phyloP scores from a whole-genome alignment of 2,329 filamentous ascomycete genomes.

The Elsinoe necatrix region DNA sequence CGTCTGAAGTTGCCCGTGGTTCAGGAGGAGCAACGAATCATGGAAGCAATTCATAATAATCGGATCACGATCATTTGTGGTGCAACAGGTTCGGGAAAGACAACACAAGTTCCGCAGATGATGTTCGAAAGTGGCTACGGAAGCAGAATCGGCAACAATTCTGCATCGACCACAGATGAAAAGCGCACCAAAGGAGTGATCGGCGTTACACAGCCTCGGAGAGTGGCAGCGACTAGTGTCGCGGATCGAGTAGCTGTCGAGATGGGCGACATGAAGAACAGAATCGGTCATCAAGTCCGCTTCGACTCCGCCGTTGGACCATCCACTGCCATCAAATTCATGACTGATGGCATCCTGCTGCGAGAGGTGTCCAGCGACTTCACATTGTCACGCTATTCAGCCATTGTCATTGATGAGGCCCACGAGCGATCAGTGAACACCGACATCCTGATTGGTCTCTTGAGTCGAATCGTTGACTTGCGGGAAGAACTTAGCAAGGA shows the following conservation, averaged over 20 bases:
- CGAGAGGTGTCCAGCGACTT: conserved; percentile 89
- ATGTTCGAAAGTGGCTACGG: conserved; percentile 91
- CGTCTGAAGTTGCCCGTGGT: conserved; percentile 80
- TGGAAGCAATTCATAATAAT: conserved; percentile 94
- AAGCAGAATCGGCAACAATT: conserved; percentile 49
- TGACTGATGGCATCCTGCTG: conserved; percentile 94
- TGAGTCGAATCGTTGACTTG: conserved; percentile 83
- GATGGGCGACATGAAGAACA: conserved; percentile 64
- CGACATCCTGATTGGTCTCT: conserved; percentile 94
- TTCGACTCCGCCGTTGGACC: conserved; percentile 77
- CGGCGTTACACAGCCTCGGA: conserved; percentile 85
- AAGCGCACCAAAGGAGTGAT: conserved; percentile 67
- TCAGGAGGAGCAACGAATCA: conserved; percentile 90
- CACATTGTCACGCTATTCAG: conserved; percentile 78
- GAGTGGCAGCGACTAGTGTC: conserved; percentile 95
- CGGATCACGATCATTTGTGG: conserved; percentile 86
- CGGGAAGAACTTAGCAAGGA: conserved; percentile 66
- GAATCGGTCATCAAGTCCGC: conserved; percentile 83
- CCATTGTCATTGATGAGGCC: conserved; percentile 90
- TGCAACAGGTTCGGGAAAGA: conserved; percentile 94
- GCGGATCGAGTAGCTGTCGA: conserved; percentile 84
- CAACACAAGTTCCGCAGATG: conserved; percentile 94
- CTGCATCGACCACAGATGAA: background rate
- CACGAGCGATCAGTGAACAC: conserved; percentile 97
- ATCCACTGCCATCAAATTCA: conserved; percentile 91